These are phyloP conservation scores for Phaeodactylum tricornutum DNA, from an alignment of 108 stramenopile genomes.

Conservation along the genomic window DNA sequence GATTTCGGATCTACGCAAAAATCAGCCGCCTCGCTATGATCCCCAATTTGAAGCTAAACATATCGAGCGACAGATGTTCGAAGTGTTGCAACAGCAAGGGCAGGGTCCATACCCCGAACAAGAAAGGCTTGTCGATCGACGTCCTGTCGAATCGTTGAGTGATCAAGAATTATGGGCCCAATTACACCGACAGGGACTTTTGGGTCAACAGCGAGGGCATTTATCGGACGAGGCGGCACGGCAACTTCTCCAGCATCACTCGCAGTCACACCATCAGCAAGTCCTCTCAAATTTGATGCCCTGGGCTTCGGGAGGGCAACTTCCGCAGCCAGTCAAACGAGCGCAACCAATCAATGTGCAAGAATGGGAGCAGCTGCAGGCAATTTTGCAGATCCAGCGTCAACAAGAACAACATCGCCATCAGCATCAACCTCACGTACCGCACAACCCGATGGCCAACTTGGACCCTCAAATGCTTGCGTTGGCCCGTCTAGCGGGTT, in stretches of 20 bases:
- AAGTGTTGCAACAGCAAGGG: constrained; percentile 17
- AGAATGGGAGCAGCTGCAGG: constrained; percentile 7
- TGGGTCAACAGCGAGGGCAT: constrained; percentile 3
- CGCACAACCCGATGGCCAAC: background rate
- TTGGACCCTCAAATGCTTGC: too few relatives aligned
- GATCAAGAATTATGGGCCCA: background rate
- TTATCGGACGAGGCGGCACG: constrained; percentile 20
- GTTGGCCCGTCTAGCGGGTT: too few relatives aligned
- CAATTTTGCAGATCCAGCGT: constrained; percentile 5
- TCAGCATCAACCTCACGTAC: background rate
- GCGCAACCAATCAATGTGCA: constrained; percentile 1
- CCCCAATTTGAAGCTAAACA: background rate
- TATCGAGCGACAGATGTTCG: constrained; percentile 15
- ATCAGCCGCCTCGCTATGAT: background rate
- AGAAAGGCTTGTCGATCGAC: background rate
- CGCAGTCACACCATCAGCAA: constrained; percentile 26
- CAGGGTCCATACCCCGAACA: background rate
- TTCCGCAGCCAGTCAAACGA: background rate
- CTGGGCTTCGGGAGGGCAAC: constrained; percentile 1
- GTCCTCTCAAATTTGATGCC: constrained; percentile 21
- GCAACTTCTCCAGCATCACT: constrained; percentile 16
- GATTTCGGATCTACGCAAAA: background rate
- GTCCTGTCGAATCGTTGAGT: background rate
- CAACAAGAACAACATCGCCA: constrained; percentile 5
- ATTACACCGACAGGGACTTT: background rate